Conservation (phyloP, 371 early-diverging fungal species). For the Lichtheimia hyalospora region DNA sequence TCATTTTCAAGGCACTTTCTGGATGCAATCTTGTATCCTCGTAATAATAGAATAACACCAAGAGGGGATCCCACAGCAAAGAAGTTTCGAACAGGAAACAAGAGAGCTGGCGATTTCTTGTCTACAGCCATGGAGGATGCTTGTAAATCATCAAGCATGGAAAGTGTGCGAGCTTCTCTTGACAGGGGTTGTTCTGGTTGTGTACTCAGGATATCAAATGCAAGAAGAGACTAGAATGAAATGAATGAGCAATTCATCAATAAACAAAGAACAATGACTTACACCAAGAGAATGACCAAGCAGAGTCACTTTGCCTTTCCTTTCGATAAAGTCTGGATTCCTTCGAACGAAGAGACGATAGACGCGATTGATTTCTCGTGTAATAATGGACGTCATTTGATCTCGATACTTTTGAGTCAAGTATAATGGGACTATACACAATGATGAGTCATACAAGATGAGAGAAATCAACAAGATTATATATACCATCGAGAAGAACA, state of each 20-base stretch:
- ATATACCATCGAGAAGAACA: constrained; percentile 76
- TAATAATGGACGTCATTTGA: constrained; percentile 75
- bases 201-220: constrained; percentile 76
- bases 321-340: constrained; percentile 69
- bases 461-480: background rate
- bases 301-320: constrained; percentile 73
- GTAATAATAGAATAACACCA: constrained; percentile 75
- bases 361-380: constrained; percentile 75
- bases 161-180: constrained; percentile 17
- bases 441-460: background rate
- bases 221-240: constrained; percentile 59
- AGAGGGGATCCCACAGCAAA: constrained; percentile 80
- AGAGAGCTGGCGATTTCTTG: constrained; percentile 14
- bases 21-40: constrained; percentile 62
- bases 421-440: constrained; percentile 70
- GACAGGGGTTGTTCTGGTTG: constrained; percentile 47
- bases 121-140: constrained; percentile 6
- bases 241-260: background rate
- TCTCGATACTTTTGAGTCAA: constrained; percentile 81
- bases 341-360: constrained; percentile 68
- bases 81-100: constrained; percentile 51
- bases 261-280: constrained; percentile 9
- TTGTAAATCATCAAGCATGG: constrained; percentile 11
- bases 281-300: constrained; percentile 83
- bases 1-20: constrained; percentile 26